phyloP scores from a whole-genome alignment of 345 rosid genomes.

The Eucalyptus globulus region DNA sequence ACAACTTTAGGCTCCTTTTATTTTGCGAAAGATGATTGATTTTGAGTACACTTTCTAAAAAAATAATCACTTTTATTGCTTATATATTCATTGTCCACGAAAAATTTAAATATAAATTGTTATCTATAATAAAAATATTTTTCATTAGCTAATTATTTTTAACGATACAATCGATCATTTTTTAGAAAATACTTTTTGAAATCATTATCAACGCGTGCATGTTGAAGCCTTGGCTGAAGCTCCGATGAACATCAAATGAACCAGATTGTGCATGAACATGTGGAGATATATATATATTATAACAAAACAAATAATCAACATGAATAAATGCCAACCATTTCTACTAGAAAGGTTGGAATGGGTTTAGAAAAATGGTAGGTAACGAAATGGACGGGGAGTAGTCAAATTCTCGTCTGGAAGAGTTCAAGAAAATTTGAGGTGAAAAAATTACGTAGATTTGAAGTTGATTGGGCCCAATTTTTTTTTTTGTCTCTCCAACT shows the following conservation, averaged over 20 bases:
- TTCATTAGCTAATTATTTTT: neutral
- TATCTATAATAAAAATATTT: neutral
- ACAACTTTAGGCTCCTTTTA: neutral
- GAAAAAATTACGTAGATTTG: neutral
- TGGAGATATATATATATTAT: too few species aligned
- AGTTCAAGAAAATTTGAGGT: neutral
- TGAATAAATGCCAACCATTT: neutral
- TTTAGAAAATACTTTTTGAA: neutral
- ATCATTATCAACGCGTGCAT: neutral
- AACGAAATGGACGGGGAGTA: neutral
- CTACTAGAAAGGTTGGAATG: neutral
- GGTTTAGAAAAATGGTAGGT: neutral
- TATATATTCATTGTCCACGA: accelerated
- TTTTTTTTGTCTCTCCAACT: neutral
- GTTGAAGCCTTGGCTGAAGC: neutral
- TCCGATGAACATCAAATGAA: neutral
- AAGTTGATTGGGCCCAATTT: neutral
- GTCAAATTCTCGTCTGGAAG: neutral
- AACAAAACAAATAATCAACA: neutral
- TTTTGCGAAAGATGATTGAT: neutral
- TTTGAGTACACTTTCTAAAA: neutral
- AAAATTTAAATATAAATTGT: neutral
- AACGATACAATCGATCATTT: accelerated
- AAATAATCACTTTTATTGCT: accelerated
- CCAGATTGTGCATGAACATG: neutral